Percentiles rank a stretch among this genome's conserved stretches.
Conservation (phyloP, 1,139 yeast genomes). For the Sugiyamaella grinbergsii region DNA sequence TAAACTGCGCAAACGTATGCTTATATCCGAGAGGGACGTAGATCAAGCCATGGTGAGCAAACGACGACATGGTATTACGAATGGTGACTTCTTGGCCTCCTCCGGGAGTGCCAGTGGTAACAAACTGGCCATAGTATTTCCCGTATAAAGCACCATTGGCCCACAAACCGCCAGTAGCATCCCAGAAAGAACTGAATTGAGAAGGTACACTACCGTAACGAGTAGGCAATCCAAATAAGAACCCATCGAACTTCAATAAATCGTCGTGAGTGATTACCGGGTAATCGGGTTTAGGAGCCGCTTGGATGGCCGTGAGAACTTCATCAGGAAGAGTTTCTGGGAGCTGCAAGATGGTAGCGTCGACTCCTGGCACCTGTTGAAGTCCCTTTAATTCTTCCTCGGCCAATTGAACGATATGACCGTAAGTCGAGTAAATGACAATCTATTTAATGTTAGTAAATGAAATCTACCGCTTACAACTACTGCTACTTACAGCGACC, state of each 20-base stretch:
- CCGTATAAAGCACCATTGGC: constrained; percentile 57
- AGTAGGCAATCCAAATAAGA: constrained; percentile 65
- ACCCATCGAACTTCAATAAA: constrained; percentile 57
- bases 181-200: constrained; percentile 67
- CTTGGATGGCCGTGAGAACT: constrained; percentile 51
- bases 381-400: constrained; percentile 58
- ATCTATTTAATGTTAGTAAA: too few species aligned
- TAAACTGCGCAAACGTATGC: constrained; percentile 51
- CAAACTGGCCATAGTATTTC: constrained; percentile 60
- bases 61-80: constrained; percentile 52
- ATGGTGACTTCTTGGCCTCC: constrained; percentile 68
- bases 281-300: constrained; percentile 53
- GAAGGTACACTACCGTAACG: constrained; percentile 64
- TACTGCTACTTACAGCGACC: constrained; percentile 34
- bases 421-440: constrained; percentile 63
- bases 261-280: constrained; percentile 56
- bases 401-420: constrained; percentile 60
- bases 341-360: constrained; percentile 61
- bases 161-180: constrained; percentile 62
- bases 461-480: not conserved
- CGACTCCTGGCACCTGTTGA: constrained; percentile 59
- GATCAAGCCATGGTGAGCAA: constrained; percentile 64
- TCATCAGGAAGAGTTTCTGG: constrained; percentile 59
- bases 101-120: constrained; percentile 59
- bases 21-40: constrained; percentile 64